These are phyloP conservation scores for Aethionema arabicum DNA, from an alignment of 345 rosid species.

Conservation along the genomic window DNA sequence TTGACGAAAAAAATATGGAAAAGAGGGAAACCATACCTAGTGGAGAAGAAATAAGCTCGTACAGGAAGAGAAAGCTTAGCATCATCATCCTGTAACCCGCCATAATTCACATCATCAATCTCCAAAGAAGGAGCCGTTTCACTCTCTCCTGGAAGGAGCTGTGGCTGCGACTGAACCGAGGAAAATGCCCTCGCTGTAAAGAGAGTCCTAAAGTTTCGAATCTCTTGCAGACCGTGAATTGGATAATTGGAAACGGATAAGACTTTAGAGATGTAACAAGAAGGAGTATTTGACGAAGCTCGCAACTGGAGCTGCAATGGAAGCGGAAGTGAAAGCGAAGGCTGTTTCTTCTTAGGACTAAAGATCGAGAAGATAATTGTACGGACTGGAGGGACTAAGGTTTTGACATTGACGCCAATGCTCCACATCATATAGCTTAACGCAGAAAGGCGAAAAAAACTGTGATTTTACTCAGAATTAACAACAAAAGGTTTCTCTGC, in stretches of 20 bases:
- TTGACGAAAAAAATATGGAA: not conserved
- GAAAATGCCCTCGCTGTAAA: conserved; percentile 40
- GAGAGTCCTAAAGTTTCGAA: conserved; percentile 13
- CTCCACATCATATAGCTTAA: conserved; percentile 21
- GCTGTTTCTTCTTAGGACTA: conserved; percentile 25
- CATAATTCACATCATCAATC: conserved; percentile 34
- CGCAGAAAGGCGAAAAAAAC: not conserved
- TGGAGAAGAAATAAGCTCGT: conserved; percentile 85
- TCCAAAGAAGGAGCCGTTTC: conserved; percentile 47
- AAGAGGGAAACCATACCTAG: conserved; percentile 50
- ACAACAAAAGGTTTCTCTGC: conserved; percentile 50
- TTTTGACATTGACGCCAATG: conserved; percentile 31
- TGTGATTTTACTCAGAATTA: conserved; percentile 18
- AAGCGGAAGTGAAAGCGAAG: conserved; percentile 16
- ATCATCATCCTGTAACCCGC: conserved; percentile 44
- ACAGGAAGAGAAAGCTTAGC: conserved; percentile 68
- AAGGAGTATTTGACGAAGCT: conserved; percentile 9
- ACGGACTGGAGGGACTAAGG: conserved; percentile 27
- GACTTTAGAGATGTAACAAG: conserved; percentile 34
- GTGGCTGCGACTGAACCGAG: conserved; percentile 29
- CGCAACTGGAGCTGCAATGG: conserved; percentile 17
- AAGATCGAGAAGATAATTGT: conserved; percentile 33
- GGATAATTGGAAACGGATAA: conserved; percentile 6
- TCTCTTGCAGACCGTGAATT: not conserved
- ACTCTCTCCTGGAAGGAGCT: conserved; percentile 31